Conservation (phyloP, 371 early-diverging fungal species). For the Batkoa obscura region DNA sequence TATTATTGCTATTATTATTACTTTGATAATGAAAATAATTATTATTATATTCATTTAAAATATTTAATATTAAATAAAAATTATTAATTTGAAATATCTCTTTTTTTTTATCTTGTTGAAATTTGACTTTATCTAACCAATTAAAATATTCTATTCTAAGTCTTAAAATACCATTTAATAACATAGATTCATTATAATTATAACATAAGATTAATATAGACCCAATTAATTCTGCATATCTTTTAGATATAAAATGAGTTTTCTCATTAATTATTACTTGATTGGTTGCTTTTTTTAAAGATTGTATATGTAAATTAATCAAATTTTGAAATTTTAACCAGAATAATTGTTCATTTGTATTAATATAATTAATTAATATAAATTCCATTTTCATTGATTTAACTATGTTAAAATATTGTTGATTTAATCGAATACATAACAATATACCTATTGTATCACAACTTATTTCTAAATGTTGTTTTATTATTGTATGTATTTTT, state of each 20-base stretch:
- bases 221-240: neutral
- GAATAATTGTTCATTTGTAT: conserved; percentile 69
- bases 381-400: conserved; percentile 55
- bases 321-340: conserved; percentile 84
- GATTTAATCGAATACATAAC: conserved; percentile 69
- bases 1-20: too few species aligned
- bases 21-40: too few species aligned
- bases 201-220: neutral
- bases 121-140: too few species aligned
- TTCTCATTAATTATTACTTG: neutral
- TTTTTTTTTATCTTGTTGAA: too few species aligned
- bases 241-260: neutral
- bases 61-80: too few species aligned
- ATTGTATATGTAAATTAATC: conserved; percentile 24
- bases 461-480: too few species aligned
- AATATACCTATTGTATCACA: conserved; percentile 72
- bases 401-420: conserved; percentile 60
- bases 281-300: neutral
- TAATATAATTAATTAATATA: conserved; percentile 45
- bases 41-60: too few species aligned
- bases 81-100: too few species aligned
- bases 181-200: neutral
- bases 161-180: neutral
- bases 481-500: too few species aligned
- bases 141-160: neutral